Base-by-base conservation (phyloP, 148 eudicot genomes). In the Euryodendron excelsum region DNA sequence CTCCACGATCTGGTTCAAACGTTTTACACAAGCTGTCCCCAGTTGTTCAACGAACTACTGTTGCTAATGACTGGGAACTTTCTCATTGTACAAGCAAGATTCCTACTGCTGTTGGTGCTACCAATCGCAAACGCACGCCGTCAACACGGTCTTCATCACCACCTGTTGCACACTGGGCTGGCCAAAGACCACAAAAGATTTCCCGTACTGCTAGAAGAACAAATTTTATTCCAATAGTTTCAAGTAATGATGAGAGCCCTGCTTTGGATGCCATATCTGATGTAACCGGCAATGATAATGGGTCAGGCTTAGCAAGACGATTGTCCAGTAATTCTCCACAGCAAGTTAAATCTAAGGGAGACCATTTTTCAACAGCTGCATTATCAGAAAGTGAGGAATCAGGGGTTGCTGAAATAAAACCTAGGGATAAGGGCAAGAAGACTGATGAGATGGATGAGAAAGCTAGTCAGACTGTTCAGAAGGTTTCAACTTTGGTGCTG, bases 321-420 rank as follows among this genome's bases (percentile, higher is more conserved):
- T 64, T 85, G 64, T 56, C 88, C 28, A 81, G 80, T 81, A 77
- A 78, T 81, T 85, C 92, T 72, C 91, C 91, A 58, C 87, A 82
- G 81, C 92, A 86, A 79, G 79, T 68, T 39, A 86, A 84, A 82
- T 63, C 82, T 50, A 88, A 85, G 77, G 75, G 85, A 71, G 91
- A 89, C 39, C 82, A 75, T 69, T 75, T 80, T 73, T 83, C 87
- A 34, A 69, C 84, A 47, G 77, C 87, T 82, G 78, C 83, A 79
- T 81, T 88, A 73, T 89, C 93, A 47, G 95, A 91, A 79, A 89
- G 89, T 82, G 90, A 91, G 87, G 93, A 88, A 69, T 89, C 92
- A 5, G 95, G 90, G 65, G 81, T 85, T 79, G 82, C 87, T 77
- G 95, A 87, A 78, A 72, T 75, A 72, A 86, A 80, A 80, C 75